Conservation (phyloP, 1,284 basidiomycete genomes). For the Cryptococcus sp. region DNA sequence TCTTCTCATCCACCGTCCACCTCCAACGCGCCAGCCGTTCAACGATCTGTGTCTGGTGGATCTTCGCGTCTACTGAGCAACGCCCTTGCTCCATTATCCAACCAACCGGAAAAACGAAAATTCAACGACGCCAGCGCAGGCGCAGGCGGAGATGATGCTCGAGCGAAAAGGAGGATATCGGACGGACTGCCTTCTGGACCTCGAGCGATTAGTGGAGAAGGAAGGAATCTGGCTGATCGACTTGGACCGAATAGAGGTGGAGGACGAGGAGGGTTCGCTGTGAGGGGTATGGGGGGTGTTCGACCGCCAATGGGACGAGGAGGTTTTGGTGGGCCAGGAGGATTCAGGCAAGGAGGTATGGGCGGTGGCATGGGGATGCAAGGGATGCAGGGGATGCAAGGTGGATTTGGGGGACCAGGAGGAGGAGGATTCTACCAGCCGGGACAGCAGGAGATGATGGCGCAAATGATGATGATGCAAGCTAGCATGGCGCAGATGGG, state of each 20-base stretch:
- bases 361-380: neutral
- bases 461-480: constrained; percentile 49
- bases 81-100: neutral
- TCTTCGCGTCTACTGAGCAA: neutral
- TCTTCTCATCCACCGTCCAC: constrained; percentile 3
- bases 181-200: constrained; percentile 15
- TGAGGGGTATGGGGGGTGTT: constrained; percentile 15
- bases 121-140: too few relatives aligned
- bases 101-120: constrained; percentile 16
- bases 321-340: constrained; percentile 1
- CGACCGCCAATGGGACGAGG: neutral
- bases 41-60: neutral
- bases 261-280: constrained; percentile 12
- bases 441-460: constrained; percentile 46
- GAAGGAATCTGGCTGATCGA: constrained; percentile 17
- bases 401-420: too few relatives aligned
- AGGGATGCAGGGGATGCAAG: constrained; percentile 8
- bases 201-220: constrained; percentile 11
- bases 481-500: constrained; percentile 49
- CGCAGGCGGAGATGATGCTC: neutral
- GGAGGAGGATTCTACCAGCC: constrained; percentile 25
- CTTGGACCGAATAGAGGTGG: constrained; percentile 6
- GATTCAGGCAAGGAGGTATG: constrained; percentile 10
- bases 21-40: neutral
- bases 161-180: constrained; percentile 13